A percentile compares a stretch with the other conserved stretches of the same genome.
Conservation (phyloP, 2,329 filamentous ascomycete genomes). For the Pseudogymnoascus sp. region DNA sequence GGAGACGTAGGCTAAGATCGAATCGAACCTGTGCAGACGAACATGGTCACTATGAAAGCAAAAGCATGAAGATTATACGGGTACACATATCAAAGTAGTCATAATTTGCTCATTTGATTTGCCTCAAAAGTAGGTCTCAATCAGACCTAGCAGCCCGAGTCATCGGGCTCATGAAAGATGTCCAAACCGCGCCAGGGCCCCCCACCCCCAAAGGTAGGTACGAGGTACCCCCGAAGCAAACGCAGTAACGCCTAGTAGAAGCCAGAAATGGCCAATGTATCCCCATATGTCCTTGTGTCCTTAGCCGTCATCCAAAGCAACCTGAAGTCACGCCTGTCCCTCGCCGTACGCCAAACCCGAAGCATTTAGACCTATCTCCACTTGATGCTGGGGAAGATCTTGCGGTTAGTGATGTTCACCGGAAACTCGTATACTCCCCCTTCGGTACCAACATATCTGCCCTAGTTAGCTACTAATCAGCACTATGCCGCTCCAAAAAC, state of each 20-base stretch:
- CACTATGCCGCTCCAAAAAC: background rate
- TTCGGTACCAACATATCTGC: slow-evolving; percentile 56
- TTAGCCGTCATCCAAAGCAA: background rate
- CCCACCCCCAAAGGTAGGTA: background rate
- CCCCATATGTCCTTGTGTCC: background rate
- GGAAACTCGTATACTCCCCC: slow-evolving; percentile 71
- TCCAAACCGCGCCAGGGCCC: background rate
- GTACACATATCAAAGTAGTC: background rate
- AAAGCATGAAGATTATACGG: background rate
- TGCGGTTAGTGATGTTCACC: slow-evolving; percentile 56
- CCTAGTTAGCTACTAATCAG: slow-evolving; percentile 8
- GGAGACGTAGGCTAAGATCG: background rate
- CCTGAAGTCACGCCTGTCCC: background rate
- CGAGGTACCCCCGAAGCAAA: background rate
- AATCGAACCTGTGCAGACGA: background rate
- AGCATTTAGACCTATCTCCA: slow-evolving; percentile 38
- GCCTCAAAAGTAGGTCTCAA: background rate
- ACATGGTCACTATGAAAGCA: background rate
- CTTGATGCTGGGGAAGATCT: slow-evolving; percentile 48
- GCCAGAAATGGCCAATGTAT: background rate
- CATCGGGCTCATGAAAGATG: background rate
- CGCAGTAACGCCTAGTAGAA: slow-evolving; percentile 2
- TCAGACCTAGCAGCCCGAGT: background rate
- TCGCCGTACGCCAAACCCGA: slow-evolving; percentile 1
- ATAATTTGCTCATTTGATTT: background rate